phyloP scores from a whole-genome alignment of 169 alveolate species.

The Cryptosporidium bovis region DNA sequence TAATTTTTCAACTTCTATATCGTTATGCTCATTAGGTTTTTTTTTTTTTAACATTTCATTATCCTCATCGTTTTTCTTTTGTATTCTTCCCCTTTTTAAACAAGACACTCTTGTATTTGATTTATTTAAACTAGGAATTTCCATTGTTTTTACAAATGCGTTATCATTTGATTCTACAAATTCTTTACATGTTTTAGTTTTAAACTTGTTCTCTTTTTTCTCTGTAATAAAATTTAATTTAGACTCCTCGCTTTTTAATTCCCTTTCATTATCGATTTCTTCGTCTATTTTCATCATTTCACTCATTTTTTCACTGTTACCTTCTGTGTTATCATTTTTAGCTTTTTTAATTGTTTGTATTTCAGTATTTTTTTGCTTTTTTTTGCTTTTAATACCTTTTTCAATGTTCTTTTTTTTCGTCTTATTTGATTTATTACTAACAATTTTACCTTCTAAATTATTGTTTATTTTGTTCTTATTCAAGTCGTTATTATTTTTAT shows the following conservation, averaged over 20 bases:
- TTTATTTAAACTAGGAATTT: background rate
- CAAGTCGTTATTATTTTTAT: too few relatives aligned
- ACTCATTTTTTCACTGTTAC: background rate
- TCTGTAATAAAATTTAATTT: background rate
- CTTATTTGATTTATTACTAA: too few relatives aligned
- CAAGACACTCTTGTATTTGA: slow-evolving; percentile 41
- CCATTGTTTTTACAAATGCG: too few relatives aligned
- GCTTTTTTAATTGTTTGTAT: background rate
- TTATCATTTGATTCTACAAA: too few relatives aligned
- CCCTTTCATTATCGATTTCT: background rate
- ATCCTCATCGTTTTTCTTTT: background rate
- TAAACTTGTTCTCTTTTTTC: background rate
- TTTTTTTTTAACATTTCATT: background rate
- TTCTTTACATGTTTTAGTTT: background rate
- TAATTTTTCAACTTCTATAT: background rate
- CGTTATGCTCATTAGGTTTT: background rate
- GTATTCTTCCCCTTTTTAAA: slow-evolving; percentile 38
- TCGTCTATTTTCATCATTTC: background rate
- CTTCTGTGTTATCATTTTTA: background rate
- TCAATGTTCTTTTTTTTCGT: too few relatives aligned
- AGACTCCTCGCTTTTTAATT: background rate
- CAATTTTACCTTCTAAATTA: too few relatives aligned
- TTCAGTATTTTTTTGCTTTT: too few relatives aligned
- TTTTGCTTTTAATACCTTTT: too few relatives aligned
- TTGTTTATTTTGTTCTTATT: too few relatives aligned